Conservation (phyloP, 2,329 filamentous ascomycete genomes). For the Fusarium staphyleae region DNA sequence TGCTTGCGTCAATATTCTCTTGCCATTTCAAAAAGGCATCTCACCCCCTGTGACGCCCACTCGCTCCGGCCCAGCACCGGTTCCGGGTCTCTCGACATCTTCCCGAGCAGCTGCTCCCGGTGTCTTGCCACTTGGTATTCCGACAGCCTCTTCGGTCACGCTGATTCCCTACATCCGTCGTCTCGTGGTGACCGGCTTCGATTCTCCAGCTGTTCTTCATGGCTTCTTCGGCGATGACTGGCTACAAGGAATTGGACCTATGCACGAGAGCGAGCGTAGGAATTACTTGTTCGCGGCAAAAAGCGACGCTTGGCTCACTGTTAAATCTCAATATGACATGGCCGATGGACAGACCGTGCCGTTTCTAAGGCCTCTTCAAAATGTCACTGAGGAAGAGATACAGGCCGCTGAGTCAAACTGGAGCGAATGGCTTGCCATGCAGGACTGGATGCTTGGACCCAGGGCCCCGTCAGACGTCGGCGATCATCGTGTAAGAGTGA, state of each 20-base stretch:
- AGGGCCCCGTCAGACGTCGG: conserved; percentile 62
- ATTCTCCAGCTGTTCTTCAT: conserved; percentile 84
- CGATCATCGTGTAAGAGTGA: conserved; percentile 42
- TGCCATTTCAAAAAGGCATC: conserved; percentile 79
- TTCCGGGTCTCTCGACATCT: conserved; percentile 35
- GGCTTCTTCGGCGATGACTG: conserved; percentile 98
- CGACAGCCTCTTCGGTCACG: conserved; percentile 59
- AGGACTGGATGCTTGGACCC: conserved; percentile 97
- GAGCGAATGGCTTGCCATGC: conserved; percentile 96
- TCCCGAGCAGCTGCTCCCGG: conserved; percentile 41
- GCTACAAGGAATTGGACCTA: conserved; percentile 76
- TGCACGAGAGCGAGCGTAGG: conserved; percentile 87
- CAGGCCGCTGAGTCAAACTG: conserved; percentile 82
- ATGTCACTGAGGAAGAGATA: conserved; percentile 80
- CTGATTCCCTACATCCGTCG: conserved; percentile 90
- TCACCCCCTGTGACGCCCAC: conserved; percentile 49
- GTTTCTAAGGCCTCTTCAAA: conserved; percentile 83
- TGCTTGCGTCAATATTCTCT: conserved; percentile 87
- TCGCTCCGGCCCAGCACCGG: conserved; percentile 38
- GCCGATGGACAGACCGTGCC: conserved; percentile 82
- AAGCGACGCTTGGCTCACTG: conserved; percentile 85
- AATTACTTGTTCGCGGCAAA: conserved; percentile 98
- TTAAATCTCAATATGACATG: conserved; percentile 93
- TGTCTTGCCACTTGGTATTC: conserved; percentile 23
- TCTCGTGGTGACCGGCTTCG: conserved; percentile 89